A percentile compares a stretch with the other conserved stretches of the same genome.
Evolutionary conservation across 805 yeast genomes (phyloP).

Genomic region (Teunomyces atbi): DNA sequence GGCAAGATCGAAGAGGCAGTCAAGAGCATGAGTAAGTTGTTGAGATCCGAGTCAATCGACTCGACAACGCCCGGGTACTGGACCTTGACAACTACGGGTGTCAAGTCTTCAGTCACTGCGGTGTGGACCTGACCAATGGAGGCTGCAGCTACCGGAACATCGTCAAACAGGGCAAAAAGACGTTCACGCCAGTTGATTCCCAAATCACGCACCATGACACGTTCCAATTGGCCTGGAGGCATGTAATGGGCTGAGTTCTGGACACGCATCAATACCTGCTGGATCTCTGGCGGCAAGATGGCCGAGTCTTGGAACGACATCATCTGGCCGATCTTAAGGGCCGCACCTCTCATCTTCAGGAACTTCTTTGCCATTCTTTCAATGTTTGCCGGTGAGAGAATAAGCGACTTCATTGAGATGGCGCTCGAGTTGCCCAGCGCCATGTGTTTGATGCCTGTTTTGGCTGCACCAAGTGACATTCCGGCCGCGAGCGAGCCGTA

Average conservation of each 20-base stretch:
- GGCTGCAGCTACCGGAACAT: slow-evolving; percentile 93
- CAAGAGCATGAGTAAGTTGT: slow-evolving; percentile 74
- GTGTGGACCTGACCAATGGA: slow-evolving; percentile 95
- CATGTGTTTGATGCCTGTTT: slow-evolving; percentile 69
- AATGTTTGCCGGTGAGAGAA: slow-evolving; percentile 78
- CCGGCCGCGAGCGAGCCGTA: slow-evolving; percentile 92
- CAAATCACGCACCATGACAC: slow-evolving; percentile 67
- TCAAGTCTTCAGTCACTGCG: slow-evolving; percentile 66
- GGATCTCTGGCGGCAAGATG: slow-evolving; percentile 81
- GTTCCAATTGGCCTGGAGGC: slow-evolving; percentile 88
- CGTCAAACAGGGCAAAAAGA: slow-evolving; percentile 70
- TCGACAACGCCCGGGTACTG: slow-evolving; percentile 97
- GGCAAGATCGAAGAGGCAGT: slow-evolving; percentile 88
- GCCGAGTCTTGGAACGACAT: slow-evolving; percentile 90
- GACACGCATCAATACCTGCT: slow-evolving; percentile 73
- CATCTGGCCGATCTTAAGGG: slow-evolving; percentile 95
- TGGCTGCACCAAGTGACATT: slow-evolving; percentile 79
- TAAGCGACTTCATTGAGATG: slow-evolving; percentile 52
- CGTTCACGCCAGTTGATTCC: slow-evolving; percentile 77
- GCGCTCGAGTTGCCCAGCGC: slow-evolving; percentile 50
- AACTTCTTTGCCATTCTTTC: slow-evolving; percentile 86
- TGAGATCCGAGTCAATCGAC: slow-evolving; percentile 91
- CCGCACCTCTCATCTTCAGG: slow-evolving; percentile 98
- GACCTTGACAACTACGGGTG: slow-evolving; percentile 87
- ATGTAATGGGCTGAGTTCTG: slow-evolving; percentile 95